Evolutionary conservation across 2,329 filamentous ascomycete species (phyloP).

Genomic region (Chalaropsis ovoidea): DNA sequence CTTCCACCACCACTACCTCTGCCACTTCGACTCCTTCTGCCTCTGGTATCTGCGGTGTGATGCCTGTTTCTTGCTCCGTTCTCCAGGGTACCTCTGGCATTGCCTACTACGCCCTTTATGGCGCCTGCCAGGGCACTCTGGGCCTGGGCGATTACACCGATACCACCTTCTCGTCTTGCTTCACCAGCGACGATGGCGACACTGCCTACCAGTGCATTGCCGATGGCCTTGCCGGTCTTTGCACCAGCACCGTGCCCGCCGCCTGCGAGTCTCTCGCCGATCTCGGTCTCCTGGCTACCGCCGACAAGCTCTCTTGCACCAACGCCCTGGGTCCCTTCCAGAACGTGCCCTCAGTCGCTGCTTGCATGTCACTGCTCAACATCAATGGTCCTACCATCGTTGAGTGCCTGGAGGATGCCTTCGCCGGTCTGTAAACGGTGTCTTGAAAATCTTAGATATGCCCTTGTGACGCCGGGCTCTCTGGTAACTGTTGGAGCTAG

Average conservation of each 20-base stretch:
- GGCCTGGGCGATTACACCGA: slow-evolving; percentile 16
- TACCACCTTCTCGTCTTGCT: slow-evolving; percentile 14
- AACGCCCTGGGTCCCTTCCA: slow-evolving; percentile 19
- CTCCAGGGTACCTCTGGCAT: neutral
- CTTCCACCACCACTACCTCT: neutral
- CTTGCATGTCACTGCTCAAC: slow-evolving; percentile 15
- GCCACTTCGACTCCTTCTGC: neutral
- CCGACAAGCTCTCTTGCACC: neutral
- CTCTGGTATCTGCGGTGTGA: neutral
- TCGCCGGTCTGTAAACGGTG: neutral
- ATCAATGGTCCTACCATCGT: slow-evolving; percentile 10
- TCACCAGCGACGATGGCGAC: slow-evolving; percentile 1
- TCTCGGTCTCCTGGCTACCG: slow-evolving; percentile 7
- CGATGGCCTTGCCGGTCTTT: neutral
- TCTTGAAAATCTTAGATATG: neutral
- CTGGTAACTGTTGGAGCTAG: too few species aligned
- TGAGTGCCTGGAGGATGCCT: slow-evolving; percentile 19
- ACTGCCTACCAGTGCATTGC: slow-evolving; percentile 18
- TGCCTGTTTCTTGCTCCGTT: slow-evolving; percentile 17
- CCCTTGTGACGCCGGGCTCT: too few species aligned
- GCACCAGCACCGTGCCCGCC: slow-evolving; percentile 10
- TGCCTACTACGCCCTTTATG: neutral
- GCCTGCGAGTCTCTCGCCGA: slow-evolving; percentile 6
- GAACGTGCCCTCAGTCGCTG: neutral
- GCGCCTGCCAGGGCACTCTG: slow-evolving; percentile 9